These are phyloP conservation scores for Tolypocladium endophyticum DNA, from an alignment of 2,329 filamentous ascomycete species.

Conservation along the genomic window DNA sequence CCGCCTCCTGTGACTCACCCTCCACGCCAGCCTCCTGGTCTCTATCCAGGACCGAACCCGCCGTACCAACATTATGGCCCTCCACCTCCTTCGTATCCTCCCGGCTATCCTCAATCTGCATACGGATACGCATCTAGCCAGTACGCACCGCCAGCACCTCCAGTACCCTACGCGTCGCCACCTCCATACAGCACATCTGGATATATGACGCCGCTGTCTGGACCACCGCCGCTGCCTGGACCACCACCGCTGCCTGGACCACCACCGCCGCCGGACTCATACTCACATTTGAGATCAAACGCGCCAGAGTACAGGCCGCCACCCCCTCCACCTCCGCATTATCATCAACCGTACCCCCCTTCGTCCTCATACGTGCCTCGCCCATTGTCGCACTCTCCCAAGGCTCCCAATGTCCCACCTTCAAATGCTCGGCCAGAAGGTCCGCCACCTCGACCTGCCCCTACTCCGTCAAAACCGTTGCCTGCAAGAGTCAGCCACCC, in stretches of 20 bases:
- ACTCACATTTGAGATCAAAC: neutral
- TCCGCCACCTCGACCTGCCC: neutral
- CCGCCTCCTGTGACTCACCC: constrained; percentile 14
- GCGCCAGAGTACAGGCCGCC: constrained; percentile 1
- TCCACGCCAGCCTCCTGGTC: constrained; percentile 11
- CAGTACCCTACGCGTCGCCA: neutral
- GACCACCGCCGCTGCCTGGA: constrained; percentile 8
- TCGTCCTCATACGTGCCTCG: neutral
- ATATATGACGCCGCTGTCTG: constrained; percentile 6
- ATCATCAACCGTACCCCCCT: neutral
- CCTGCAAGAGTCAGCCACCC: constrained; percentile 9
- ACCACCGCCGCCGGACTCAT: constrained; percentile 1
- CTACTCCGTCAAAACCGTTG: constrained; percentile 5
- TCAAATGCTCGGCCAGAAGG: constrained; percentile 1
- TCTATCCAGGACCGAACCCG: neutral
- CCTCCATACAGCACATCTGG: neutral
- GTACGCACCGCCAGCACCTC: constrained; percentile 1
- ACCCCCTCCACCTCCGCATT: neutral
- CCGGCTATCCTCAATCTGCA: constrained; percentile 14
- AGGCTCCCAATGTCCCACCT: neutral
- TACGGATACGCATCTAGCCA: constrained; percentile 10
- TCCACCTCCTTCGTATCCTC: constrained; percentile 8
- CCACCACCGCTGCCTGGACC: constrained; percentile 8
- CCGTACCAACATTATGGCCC: neutral
- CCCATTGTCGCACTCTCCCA: neutral